Percentiles rank a stretch among this genome's conserved stretches.
Conservation (phyloP, 2,329 filamentous ascomycete species). For the Aspergillus spinulosporus region DNA sequence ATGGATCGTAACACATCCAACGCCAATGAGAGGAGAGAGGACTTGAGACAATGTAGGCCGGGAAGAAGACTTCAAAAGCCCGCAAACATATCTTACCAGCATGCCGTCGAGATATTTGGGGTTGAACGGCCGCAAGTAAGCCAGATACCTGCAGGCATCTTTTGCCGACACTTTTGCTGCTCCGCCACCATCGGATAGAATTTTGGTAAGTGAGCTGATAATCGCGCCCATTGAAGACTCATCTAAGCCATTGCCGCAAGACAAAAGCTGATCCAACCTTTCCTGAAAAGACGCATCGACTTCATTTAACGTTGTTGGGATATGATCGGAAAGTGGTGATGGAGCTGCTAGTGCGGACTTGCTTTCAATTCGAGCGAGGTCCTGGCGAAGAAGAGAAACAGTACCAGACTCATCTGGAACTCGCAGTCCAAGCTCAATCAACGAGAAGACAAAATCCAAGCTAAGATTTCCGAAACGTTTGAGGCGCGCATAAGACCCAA, state of each 20-base stretch:
- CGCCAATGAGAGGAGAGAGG: constrained; percentile 45
- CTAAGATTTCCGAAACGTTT: constrained; percentile 37
- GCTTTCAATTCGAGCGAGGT: constrained; percentile 45
- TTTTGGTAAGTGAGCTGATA: constrained; percentile 44
- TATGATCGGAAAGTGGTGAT: constrained; percentile 51
- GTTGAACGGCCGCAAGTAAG: constrained; percentile 46
- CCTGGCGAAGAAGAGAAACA: constrained; percentile 46
- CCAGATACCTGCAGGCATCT: constrained; percentile 44
- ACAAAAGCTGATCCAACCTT: constrained; percentile 49
- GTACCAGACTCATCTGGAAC: constrained; percentile 43
- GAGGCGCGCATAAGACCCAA: constrained; percentile 41
- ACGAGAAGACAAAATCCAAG: constrained; percentile 45
- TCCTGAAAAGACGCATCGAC: constrained; percentile 44
- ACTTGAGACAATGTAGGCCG: constrained; percentile 34
- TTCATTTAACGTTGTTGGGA: constrained; percentile 43
- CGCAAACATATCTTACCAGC: constrained; percentile 45
- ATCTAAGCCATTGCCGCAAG: constrained; percentile 48
- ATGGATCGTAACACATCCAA: constrained; percentile 48
- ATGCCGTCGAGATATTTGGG: constrained; percentile 46
- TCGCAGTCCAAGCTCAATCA: constrained; percentile 47
- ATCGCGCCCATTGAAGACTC: constrained; percentile 45
- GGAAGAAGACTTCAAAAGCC: constrained; percentile 37
- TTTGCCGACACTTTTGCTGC: constrained; percentile 34
- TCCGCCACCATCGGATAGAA: constrained; percentile 34
- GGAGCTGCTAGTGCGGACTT: constrained; percentile 47